Base-by-base conservation (phyloP, 2,329 filamentous ascomycete species). In the Bipolaris gigantea region DNA sequence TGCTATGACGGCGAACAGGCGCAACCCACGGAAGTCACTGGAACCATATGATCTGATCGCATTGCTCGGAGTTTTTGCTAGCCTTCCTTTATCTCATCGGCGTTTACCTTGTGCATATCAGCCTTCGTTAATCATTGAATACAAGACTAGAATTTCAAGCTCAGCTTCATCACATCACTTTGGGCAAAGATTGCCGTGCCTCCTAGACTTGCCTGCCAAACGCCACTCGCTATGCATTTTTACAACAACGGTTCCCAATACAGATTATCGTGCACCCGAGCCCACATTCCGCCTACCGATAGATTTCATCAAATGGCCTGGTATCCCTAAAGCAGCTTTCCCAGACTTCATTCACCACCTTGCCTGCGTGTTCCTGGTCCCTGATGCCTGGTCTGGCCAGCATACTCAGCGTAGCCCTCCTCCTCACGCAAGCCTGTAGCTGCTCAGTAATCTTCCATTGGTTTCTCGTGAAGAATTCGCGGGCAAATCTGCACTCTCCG, bases 341-440 rank as follows among this genome's bases (percentile, higher is more conserved):
- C 91, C 93, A 99, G n/a, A 99, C 94, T 75, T 96, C 88, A 75
- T 97, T 94, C 53, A 99, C 91, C 23, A 95, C 87, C 77, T 89
- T 90, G 47, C 85, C 84, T 4, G 94, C 94, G 63, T 97, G 90
- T 13, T 87, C 86, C 66, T 96, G 87, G 74, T 96, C 89, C 73
- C 89, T 90, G 71, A 92, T 94, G 42, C 83, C 81, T 15, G 92
- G 91, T 57, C 94, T 82, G 32, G 84, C 86, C 78, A 86, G 83
- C 64, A 99, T 85, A 19, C 90, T 95, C 63, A 89, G 77, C 32
- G 91, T 86, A 10, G 94, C 94, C 64, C 94, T 81, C 69, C 85
- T 80, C 56, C 92, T 83, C 48, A 99, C 93, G 75, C 94, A 99
- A 66, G 92, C 85, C 70, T 99, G 94, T 74, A 97, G 89, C 73